Evolutionary conservation across 1,284 basidiomycete genomes (phyloP).

Genomic region (Ustilago crameri): DNA sequence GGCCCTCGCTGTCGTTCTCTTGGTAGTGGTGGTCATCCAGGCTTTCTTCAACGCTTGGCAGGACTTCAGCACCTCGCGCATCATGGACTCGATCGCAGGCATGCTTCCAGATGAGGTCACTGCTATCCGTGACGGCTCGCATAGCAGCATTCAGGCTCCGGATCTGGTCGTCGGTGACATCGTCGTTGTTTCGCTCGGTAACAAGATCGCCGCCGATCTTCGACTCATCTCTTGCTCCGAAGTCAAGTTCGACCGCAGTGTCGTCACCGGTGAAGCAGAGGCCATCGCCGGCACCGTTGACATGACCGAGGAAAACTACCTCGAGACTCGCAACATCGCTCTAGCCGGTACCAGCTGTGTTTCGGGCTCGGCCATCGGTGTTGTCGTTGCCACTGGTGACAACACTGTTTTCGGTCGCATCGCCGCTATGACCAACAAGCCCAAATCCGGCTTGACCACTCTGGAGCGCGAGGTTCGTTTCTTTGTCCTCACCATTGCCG

Average conservation of each 20-base stretch:
- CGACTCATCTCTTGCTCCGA: slow-evolving; percentile 69
- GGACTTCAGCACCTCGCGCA: slow-evolving; percentile 33
- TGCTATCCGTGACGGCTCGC: slow-evolving; percentile 75
- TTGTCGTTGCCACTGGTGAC: slow-evolving; percentile 75
- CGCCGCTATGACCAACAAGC: slow-evolving; percentile 32
- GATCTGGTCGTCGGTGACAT: slow-evolving; percentile 78
- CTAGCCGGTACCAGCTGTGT: slow-evolving; percentile 77
- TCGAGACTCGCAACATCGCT: slow-evolving; percentile 73
- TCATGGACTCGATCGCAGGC: slow-evolving; percentile 71
- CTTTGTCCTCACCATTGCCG: slow-evolving; percentile 70
- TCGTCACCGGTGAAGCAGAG: slow-evolving; percentile 75
- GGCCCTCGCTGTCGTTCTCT: slow-evolving; percentile 66
- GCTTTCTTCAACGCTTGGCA: slow-evolving; percentile 72
- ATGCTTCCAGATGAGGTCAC: slow-evolving; percentile 72
- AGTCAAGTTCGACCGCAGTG: slow-evolving; percentile 74
- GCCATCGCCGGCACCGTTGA: slow-evolving; percentile 73
- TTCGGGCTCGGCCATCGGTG: slow-evolving; percentile 73
- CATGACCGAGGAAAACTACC: slow-evolving; percentile 72
- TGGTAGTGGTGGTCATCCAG: slow-evolving; percentile 70
- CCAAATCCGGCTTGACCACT: slow-evolving; percentile 71
- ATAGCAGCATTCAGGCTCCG: slow-evolving; percentile 74
- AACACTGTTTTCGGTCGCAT: slow-evolving; percentile 72
- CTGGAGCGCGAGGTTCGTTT: slow-evolving; percentile 71
- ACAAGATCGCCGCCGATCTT: slow-evolving; percentile 71
- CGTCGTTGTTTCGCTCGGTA: slow-evolving; percentile 71